Evolutionary conservation across 306 rosid genomes (phyloP).

Genomic region (Malus fusca): DNA sequence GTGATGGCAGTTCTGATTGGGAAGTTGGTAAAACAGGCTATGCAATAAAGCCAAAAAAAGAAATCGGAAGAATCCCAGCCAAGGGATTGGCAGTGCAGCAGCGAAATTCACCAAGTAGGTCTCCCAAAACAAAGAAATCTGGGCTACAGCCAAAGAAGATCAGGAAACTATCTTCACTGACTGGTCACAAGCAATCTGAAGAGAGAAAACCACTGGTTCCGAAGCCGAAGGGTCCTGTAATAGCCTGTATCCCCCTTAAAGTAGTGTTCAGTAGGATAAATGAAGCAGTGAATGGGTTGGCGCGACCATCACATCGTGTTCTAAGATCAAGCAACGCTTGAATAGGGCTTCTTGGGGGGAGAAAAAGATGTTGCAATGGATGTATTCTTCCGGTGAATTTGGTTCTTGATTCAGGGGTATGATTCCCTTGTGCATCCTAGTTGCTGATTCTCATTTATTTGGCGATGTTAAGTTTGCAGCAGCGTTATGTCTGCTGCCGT

Average conservation of each 20-base stretch:
- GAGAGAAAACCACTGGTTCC: constrained; percentile 47
- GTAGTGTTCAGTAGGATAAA: constrained; percentile 85
- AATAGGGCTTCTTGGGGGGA: constrained; percentile 15
- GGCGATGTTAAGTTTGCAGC: constrained; percentile 39
- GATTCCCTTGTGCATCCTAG: constrained; percentile 26
- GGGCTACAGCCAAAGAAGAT: constrained; percentile 69
- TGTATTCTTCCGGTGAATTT: constrained; percentile 14
- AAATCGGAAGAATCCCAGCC: constrained; percentile 25
- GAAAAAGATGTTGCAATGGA: constrained; percentile 11
- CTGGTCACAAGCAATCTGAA: constrained; percentile 56
- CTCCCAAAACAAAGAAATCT: constrained; percentile 51
- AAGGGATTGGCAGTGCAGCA: constrained; percentile 30
- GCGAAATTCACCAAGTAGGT: constrained; percentile 24
- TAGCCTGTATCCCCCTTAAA: constrained; percentile 79
- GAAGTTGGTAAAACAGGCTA: constrained; percentile 23
- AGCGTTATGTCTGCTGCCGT: constrained; percentile 16
- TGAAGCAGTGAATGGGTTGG: constrained; percentile 72
- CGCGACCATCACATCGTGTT: constrained; percentile 43
- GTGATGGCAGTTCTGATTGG: constrained; percentile 43
- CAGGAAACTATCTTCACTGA: constrained; percentile 72
- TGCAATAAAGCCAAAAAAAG: constrained; percentile 22
- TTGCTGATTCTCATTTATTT: constrained; percentile 18
- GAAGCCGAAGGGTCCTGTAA: constrained; percentile 58
- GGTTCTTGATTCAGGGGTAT: constrained; percentile 30
- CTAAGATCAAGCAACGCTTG: constrained; percentile 32